These are phyloP conservation scores for Aspergillus japonicus DNA, from an alignment of 2,329 filamentous ascomycete genomes.

Conservation along the genomic window DNA sequence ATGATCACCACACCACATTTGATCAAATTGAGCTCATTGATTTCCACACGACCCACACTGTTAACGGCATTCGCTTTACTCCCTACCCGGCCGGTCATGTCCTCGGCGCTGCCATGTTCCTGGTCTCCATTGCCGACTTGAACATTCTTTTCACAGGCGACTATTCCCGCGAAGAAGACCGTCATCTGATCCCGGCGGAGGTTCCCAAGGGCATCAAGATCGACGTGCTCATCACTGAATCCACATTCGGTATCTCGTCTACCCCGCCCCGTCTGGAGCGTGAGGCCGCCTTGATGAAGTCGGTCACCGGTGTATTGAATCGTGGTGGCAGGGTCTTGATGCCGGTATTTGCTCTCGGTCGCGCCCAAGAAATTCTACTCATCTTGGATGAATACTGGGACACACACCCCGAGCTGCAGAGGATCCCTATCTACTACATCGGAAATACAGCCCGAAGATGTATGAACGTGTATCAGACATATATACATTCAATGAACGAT, in stretches of 20 bases:
- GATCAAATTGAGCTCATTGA: constrained; percentile 95
- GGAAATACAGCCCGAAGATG: constrained; percentile 92
- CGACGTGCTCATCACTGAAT: constrained; percentile 95
- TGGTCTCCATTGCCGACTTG: constrained; percentile 93
- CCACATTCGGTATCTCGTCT: constrained; percentile 92
- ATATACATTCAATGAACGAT: constrained; percentile 97
- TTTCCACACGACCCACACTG: constrained; percentile 96
- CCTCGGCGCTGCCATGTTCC: constrained; percentile 96
- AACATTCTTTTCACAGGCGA: constrained; percentile 98
- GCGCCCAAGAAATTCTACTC: constrained; percentile 88
- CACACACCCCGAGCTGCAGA: constrained; percentile 82
- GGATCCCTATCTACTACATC: constrained; percentile 94
- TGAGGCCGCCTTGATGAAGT: constrained; percentile 92
- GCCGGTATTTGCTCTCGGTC: constrained; percentile 90
- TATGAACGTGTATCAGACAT: constrained; percentile 98
- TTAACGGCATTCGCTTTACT: constrained; percentile 93
- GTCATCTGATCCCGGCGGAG: constrained; percentile 90
- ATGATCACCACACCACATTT: constrained; percentile 91
- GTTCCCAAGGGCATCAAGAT: constrained; percentile 87
- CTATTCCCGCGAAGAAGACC: constrained; percentile 92
- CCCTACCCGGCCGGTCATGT: constrained; percentile 97
- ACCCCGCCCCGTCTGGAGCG: constrained; percentile 88
- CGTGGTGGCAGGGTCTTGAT: constrained; percentile 89
- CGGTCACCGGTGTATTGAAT: constrained; percentile 86
- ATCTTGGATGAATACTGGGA: constrained; percentile 98